Evolutionary conservation across 768 basidiomycete genomes (phyloP), one percentile per base, ranked within the genome.

Genomic region (Boletus barrowsii): DNA sequence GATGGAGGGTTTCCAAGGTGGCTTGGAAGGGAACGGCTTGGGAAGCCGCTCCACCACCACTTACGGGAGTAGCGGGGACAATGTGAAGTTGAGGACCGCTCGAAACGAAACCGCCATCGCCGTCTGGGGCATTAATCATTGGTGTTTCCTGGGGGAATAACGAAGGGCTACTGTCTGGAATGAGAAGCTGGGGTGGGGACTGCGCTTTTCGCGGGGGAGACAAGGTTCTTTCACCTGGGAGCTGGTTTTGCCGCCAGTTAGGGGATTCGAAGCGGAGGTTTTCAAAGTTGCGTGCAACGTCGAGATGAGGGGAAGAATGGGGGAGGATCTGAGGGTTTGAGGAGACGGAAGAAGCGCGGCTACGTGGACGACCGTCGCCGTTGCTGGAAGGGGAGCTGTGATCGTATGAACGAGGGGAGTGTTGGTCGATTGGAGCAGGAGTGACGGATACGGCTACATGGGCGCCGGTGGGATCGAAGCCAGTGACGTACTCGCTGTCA

Each of bases 1-100:
- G 80, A 59, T 76, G 74, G 47, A 86, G 72, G 17, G 77, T 76
- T 56, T 77, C 68, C 59, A 80, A 67, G 45, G 76, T 73, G 35
- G 75, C 72, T 59, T 80, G 79, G 75, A 84, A 87, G 39, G 80
- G 76, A 36, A 73, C 77, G 37, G 73, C 66, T 54, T 78, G 75
- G 10, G 72, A 70, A 36, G 73, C 73, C 26, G 73, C 77, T 35
- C 73, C 83, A 20, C 82, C 84, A 42, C 83, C 85, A 55, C 80
- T 81, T 51, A 93, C 77, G 9, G 90, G 90, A 4, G 90, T 93
- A 20, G 90, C 88, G 40, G 90, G 90, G 8, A 91, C 88, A 57
- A 93, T 85, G 64, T 90, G 83, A 56, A 93, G 77, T 48, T 79
- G 80, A 1, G 87, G 88, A 0, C 86, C 83, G 17, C 73, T 71